Conservation (phyloP, 345 rosid species). For the rapeseed (Brassica napus) region DNA sequence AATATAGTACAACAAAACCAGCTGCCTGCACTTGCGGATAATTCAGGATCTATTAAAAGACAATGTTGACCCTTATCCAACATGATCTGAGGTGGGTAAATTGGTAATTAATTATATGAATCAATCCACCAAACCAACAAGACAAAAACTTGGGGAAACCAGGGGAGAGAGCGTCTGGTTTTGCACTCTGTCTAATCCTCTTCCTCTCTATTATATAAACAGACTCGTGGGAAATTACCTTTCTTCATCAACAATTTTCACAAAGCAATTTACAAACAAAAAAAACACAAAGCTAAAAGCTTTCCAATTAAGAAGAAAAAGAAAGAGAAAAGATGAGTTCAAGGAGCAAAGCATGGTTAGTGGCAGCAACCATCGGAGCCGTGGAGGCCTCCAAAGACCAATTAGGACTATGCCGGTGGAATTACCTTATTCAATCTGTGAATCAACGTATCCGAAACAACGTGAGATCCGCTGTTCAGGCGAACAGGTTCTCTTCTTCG, state of each 20-base stretch:
- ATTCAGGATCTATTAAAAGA: background rate
- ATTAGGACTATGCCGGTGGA: conserved; percentile 56
- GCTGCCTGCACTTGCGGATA: background rate
- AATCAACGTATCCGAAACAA: conserved; percentile 43
- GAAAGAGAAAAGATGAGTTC: conserved; percentile 27
- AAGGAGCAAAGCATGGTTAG: conserved; percentile 48
- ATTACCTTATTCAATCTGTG: conserved; percentile 40
- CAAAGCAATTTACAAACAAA: background rate
- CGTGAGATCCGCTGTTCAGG: conserved; percentile 39
- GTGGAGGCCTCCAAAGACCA: conserved; percentile 60
- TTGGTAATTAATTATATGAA: background rate
- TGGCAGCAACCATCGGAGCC: conserved; percentile 55
- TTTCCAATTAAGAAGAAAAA: background rate
- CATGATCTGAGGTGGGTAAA: background rate
- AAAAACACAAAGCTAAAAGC: background rate
- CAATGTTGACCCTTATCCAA: background rate
- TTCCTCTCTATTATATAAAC: conserved; percentile 7
- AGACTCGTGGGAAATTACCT: background rate
- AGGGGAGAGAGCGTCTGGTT: conserved; percentile 13
- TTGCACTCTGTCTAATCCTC: background rate
- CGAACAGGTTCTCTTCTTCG: conserved; percentile 31
- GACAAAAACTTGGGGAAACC: background rate
- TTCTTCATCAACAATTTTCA: background rate
- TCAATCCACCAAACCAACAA: background rate
- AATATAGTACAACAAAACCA: background rate